Percentiles rank a stretch among this genome's conserved stretches.
Evolutionary conservation across 371 early-diverging fungal genomes (phyloP).

Genomic region (Parasitella parasitica): DNA sequence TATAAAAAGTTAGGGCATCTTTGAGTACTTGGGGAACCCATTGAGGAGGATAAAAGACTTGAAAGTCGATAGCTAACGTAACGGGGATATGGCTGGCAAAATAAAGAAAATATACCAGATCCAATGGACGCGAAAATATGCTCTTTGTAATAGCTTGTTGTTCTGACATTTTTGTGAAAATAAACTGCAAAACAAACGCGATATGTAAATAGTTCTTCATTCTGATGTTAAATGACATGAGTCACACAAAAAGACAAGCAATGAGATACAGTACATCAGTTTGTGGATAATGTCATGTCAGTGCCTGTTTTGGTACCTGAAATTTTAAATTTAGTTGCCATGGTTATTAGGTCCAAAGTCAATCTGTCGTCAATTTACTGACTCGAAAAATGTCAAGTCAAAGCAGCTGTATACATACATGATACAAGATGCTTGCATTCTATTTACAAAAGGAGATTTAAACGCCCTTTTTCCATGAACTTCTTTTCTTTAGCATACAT

Average conservation of each 20-base stretch:
- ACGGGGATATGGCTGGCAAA: slow-evolving; percentile 64
- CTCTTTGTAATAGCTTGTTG: background rate
- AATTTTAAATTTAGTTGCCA: too few relatives aligned
- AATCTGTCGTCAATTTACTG: too few relatives aligned
- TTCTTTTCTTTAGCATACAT: background rate
- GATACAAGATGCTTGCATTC: too few relatives aligned
- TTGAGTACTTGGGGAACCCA: slow-evolving; percentile 37
- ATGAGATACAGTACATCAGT: background rate
- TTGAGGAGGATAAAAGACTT: slow-evolving; percentile 43
- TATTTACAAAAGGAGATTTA: background rate
- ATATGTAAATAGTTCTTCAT: background rate
- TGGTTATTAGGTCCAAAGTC: too few relatives aligned
- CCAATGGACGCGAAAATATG: slow-evolving; percentile 37
- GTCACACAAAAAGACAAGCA: background rate
- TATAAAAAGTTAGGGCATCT: slow-evolving; percentile 38
- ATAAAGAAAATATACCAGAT: slow-evolving; percentile 55
- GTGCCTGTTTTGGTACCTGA: too few relatives aligned
- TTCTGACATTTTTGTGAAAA: background rate
- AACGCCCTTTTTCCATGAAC: background rate
- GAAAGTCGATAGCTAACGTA: slow-evolving; percentile 54
- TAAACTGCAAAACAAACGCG: background rate
- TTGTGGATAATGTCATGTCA: too few relatives aligned
- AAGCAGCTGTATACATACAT: too few relatives aligned
- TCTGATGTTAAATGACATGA: background rate
- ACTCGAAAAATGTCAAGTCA: too few relatives aligned